Conservation (phyloP, 371 early-diverging fungal species). For the Apophysomyces elegans region DNA sequence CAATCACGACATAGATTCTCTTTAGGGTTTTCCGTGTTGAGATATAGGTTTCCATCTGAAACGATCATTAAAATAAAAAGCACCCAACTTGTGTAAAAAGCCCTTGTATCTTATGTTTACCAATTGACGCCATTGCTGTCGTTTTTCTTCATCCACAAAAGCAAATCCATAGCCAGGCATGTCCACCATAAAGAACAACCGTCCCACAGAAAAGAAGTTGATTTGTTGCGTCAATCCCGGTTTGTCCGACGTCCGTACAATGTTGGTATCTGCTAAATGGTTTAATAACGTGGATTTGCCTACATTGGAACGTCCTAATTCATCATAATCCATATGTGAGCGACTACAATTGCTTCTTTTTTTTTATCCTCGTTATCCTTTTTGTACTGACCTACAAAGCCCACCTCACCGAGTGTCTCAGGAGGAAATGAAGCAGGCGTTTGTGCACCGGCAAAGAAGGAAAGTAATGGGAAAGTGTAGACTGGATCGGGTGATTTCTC, state of each 20-base stretch:
- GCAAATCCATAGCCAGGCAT: conserved; percentile 94
- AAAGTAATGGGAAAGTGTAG: conserved; percentile 57
- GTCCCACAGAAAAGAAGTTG: conserved; percentile 75
- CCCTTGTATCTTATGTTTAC: conserved; percentile 34
- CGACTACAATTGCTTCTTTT: background rate
- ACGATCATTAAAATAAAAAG: background rate
- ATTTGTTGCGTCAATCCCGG: conserved; percentile 85
- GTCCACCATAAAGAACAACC: conserved; percentile 73
- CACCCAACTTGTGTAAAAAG: background rate
- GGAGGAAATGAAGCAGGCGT: conserved; percentile 62
- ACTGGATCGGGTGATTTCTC: conserved; percentile 32
- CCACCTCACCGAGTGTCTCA: conserved; percentile 64
- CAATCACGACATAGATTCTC: conserved; percentile 74
- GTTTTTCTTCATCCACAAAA: conserved; percentile 70
- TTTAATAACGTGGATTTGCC: conserved; percentile 82
- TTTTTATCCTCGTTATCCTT: background rate
- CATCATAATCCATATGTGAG: background rate
- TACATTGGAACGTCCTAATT: conserved; percentile 74
- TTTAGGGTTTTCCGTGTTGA: conserved; percentile 61
- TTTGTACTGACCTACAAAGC: conserved; percentile 58
- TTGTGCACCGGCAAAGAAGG: conserved; percentile 77
- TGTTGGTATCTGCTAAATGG: conserved; percentile 62
- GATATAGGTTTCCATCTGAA: conserved; percentile 74
- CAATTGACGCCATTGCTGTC: conserved; percentile 64
- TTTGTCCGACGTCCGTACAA: conserved; percentile 69